Evolutionary conservation across 768 basidiomycete genomes (phyloP).

Genomic region (Russula brevipes): DNA sequence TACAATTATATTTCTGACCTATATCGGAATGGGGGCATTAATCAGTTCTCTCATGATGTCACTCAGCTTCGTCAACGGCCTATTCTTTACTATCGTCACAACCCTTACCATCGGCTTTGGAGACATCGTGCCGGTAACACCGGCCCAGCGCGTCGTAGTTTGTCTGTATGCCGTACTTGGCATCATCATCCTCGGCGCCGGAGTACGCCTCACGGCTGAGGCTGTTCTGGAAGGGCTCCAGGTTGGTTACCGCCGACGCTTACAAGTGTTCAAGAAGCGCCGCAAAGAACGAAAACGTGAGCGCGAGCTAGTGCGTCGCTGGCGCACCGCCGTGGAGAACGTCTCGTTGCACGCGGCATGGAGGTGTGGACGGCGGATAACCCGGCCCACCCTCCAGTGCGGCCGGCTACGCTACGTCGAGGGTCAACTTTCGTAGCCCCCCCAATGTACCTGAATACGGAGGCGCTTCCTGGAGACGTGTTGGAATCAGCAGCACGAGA

Average conservation of each 20-base stretch:
- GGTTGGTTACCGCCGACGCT: slow-evolving; percentile 54
- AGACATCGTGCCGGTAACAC: slow-evolving; percentile 55
- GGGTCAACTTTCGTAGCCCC: slow-evolving; percentile 28
- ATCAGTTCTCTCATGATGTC: slow-evolving; percentile 48
- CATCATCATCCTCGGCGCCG: slow-evolving; percentile 51
- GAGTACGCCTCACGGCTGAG: slow-evolving; percentile 37
- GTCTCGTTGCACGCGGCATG: slow-evolving; percentile 45
- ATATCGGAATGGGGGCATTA: slow-evolving; percentile 68
- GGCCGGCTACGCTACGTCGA: slow-evolving; percentile 20
- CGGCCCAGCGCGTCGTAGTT: slow-evolving; percentile 53
- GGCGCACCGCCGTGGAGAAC: slow-evolving; percentile 59
- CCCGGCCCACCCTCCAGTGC: slow-evolving; percentile 6
- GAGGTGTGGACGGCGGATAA: slow-evolving; percentile 49
- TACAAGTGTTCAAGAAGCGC: slow-evolving; percentile 42
- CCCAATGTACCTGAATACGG: slow-evolving; percentile 56
- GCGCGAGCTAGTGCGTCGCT: slow-evolving; percentile 46
- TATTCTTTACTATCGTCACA: slow-evolving; percentile 73
- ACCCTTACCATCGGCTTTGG: slow-evolving; percentile 71
- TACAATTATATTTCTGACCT: slow-evolving; percentile 66
- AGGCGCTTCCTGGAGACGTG: slow-evolving; percentile 50
- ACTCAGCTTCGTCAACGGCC: slow-evolving; percentile 61
- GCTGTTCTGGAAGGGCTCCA: slow-evolving; percentile 70
- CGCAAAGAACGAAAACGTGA: slow-evolving; percentile 42
- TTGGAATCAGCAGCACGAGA: slow-evolving; percentile 62
- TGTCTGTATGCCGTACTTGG: slow-evolving; percentile 56